Conservation (phyloP, 306 rosid species). For the Dryas drummondii region DNA sequence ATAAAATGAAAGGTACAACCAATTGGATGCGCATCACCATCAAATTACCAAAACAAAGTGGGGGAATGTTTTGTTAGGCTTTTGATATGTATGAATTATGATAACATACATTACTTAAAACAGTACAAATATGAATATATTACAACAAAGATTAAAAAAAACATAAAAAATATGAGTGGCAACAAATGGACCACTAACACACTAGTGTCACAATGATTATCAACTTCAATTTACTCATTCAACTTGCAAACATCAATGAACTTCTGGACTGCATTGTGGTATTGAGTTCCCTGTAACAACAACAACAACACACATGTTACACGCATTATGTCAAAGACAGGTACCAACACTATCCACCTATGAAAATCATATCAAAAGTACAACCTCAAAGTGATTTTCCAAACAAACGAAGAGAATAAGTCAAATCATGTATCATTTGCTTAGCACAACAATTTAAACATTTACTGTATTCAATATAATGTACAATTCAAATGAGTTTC, state of each 20-base stretch:
- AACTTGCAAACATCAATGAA: constrained; percentile 71
- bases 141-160: constrained; percentile 20
- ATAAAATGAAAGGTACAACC: constrained; percentile 39
- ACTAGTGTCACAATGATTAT: constrained; percentile 29
- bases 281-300: constrained; percentile 58
- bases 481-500: background rate
- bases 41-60: constrained; percentile 29
- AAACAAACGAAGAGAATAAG: background rate
- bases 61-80: constrained; percentile 30
- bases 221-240: constrained; percentile 47
- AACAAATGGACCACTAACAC: constrained; percentile 29
- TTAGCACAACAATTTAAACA: background rate
- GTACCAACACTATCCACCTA: constrained; percentile 15
- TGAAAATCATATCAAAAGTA: constrained; percentile 19
- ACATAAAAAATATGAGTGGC: constrained; percentile 23
- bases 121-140: constrained; percentile 15
- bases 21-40: constrained; percentile 21
- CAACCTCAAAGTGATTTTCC: background rate
- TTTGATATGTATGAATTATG: constrained; percentile 22
- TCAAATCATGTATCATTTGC: constrained; percentile 8
- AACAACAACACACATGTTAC: background rate
- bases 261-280: constrained; percentile 69
- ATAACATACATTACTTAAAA: constrained; percentile 21
- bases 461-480: background rate
- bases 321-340: constrained; percentile 18